Evolutionary conservation across 2,329 filamentous ascomycete genomes (phyloP).

Genomic region (Alternaria postmessia): DNA sequence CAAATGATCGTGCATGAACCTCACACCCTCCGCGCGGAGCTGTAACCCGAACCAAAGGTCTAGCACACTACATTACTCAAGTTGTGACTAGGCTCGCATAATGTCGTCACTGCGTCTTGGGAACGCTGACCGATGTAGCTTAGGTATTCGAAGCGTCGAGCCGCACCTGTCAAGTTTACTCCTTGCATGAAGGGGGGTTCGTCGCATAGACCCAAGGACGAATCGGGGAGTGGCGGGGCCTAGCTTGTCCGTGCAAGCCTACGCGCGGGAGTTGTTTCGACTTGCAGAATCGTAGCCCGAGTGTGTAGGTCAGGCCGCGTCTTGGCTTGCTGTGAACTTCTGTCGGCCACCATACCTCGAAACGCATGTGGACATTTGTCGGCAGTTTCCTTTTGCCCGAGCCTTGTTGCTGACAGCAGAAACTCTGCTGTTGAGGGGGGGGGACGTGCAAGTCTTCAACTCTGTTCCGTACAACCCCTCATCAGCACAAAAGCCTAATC

Average conservation of each 20-base stretch:
- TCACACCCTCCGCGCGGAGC: constrained; percentile 1
- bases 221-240: not conserved
- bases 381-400: constrained; percentile 6
- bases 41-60: not conserved
- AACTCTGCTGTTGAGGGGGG: constrained; percentile 2
- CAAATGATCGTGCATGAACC: constrained; percentile 2
- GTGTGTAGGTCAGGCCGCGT: not conserved
- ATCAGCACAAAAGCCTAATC: constrained; percentile 4
- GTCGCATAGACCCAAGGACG: constrained; percentile 13
- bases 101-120: constrained; percentile 18
- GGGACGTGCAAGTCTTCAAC: not conserved
- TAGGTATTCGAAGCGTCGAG: not conserved
- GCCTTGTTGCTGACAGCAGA: constrained; percentile 5
- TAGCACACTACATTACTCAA: not conserved
- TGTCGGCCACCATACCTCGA: not conserved
- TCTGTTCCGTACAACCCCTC: constrained; percentile 2
- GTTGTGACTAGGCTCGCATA: constrained; percentile 12
- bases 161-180: constrained; percentile 7
- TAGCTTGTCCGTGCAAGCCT: constrained; percentile 1
- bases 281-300: not conserved
- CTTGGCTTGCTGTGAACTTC: not conserved
- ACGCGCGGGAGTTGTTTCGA: constrained; percentile 3
- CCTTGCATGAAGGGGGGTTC: constrained; percentile 4
- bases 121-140: constrained; percentile 1
- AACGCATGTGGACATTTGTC: not conserved